These are phyloP conservation scores for Mortierella antarctica DNA, from an alignment of 192 early-diverging fungal genomes.

Conservation along the genomic window DNA sequence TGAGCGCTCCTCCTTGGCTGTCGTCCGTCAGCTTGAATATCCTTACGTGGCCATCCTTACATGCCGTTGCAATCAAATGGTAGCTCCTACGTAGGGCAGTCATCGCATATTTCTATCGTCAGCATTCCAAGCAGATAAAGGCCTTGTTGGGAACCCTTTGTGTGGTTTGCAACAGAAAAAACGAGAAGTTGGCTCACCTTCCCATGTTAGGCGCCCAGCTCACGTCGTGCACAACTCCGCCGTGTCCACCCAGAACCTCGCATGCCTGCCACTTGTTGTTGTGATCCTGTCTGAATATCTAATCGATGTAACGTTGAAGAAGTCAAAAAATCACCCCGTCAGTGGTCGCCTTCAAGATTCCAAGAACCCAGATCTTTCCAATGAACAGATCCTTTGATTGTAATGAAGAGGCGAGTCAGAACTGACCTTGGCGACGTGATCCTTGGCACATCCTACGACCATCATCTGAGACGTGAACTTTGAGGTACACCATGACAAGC, in stretches of 20 bases:
- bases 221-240: slow-evolving; percentile 73
- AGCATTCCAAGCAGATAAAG: slow-evolving; percentile 2
- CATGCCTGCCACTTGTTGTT: slow-evolving; percentile 73
- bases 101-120: not conserved
- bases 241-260: slow-evolving; percentile 68
- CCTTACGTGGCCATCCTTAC: slow-evolving; percentile 78
- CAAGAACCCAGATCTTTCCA: not conserved
- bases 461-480: slow-evolving; percentile 81
- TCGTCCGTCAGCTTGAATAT: slow-evolving; percentile 77
- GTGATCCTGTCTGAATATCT: slow-evolving; percentile 69
- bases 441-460: slow-evolving; percentile 87
- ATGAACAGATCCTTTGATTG: not conserved
- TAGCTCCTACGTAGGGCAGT: slow-evolving; percentile 62
- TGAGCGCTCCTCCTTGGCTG: slow-evolving; percentile 39
- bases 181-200: slow-evolving; percentile 45
- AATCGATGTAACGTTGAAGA: not conserved
- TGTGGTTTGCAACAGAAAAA: not conserved
- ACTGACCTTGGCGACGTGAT: slow-evolving; percentile 71
- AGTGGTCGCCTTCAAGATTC: not conserved
- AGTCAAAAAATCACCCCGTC: not conserved
- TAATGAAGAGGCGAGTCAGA: slow-evolving; percentile 25
- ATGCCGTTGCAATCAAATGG: slow-evolving; percentile 87
- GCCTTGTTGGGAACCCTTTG: not conserved
- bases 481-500: slow-evolving; percentile 90
- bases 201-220: slow-evolving; percentile 78